These are phyloP conservation scores for Talaromyces sp. DNA, from an alignment of 2,329 filamentous ascomycete genomes.

Conservation along the genomic window DNA sequence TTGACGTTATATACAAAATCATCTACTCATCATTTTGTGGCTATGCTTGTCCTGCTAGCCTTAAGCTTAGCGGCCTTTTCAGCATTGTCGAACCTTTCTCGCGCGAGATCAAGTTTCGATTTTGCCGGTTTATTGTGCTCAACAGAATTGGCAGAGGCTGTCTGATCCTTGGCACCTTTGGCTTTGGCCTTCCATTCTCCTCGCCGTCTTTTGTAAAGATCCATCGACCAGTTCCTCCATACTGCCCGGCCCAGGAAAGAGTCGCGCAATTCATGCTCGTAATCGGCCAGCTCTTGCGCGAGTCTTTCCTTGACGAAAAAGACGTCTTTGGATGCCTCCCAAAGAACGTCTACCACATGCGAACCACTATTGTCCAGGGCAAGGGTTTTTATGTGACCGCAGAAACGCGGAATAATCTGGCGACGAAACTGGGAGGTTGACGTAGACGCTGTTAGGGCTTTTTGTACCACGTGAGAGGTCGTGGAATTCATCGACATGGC, in stretches of 20 bases:
- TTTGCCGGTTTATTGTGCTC: conserved; percentile 33
- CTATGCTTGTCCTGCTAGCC: background rate
- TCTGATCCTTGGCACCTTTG: conserved; percentile 28
- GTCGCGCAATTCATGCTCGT: conserved; percentile 58
- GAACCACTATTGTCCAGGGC: conserved; percentile 59
- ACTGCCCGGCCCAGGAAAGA: conserved; percentile 61
- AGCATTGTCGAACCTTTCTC: conserved; percentile 49
- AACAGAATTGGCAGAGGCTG: background rate
- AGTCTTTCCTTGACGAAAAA: conserved; percentile 64
- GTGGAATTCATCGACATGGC: conserved; percentile 60
- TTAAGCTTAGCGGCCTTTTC: conserved; percentile 1
- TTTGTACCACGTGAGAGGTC: conserved; percentile 60
- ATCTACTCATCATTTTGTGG: conserved; percentile 3
- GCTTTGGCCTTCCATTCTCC: conserved; percentile 60
- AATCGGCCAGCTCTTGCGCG: conserved; percentile 56
- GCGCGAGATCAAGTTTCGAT: conserved; percentile 52
- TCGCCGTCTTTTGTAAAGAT: conserved; percentile 60
- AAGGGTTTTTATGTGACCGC: conserved; percentile 55
- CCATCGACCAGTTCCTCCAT: conserved; percentile 71
- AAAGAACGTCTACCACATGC: conserved; percentile 63
- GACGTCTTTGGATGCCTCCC: conserved; percentile 57
- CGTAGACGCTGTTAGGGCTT: conserved; percentile 52
- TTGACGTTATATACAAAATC: background rate
- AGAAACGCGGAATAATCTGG: conserved; percentile 59
- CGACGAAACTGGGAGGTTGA: conserved; percentile 54